Percentiles rank a stretch among this genome's conserved stretches.
Conservation (phyloP, 1,139 yeast species). For the Geotrichum europaeum region DNA sequence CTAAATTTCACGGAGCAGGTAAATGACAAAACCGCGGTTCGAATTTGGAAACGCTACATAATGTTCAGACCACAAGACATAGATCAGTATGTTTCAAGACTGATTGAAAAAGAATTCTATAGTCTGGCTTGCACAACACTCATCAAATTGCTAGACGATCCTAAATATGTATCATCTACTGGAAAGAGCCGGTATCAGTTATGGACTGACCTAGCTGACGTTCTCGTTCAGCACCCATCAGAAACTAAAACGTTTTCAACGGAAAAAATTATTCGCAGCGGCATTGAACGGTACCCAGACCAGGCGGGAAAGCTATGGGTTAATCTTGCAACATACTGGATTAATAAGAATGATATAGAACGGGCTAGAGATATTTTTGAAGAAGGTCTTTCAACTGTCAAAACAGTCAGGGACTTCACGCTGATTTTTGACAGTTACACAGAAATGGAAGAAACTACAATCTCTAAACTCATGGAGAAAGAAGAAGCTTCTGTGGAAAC, state of each 20-base stretch:
- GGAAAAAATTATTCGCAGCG: constrained; percentile 37
- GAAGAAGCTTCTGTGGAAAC: constrained; percentile 29
- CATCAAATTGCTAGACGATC: constrained; percentile 33
- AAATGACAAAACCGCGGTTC: constrained; percentile 43
- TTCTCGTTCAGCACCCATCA: constrained; percentile 35
- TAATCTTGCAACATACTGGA: constrained; percentile 47
- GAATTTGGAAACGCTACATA: constrained; percentile 44
- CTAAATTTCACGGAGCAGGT: constrained; percentile 39
- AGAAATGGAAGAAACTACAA: constrained; percentile 52
- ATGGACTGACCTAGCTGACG: constrained; percentile 46
- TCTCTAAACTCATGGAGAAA: constrained; percentile 38
- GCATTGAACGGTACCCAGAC: constrained; percentile 51
- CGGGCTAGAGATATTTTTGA: constrained; percentile 48
- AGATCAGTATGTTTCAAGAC: constrained; percentile 31
- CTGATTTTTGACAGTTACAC: constrained; percentile 57
- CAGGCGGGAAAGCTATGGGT: constrained; percentile 50
- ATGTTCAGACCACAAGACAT: constrained; percentile 37
- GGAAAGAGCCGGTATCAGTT: constrained; percentile 41
- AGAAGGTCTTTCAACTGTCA: constrained; percentile 42
- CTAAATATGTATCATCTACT: constrained; percentile 33
- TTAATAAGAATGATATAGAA: constrained; percentile 36
- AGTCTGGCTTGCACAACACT: constrained; percentile 31
- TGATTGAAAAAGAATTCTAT: constrained; percentile 28
- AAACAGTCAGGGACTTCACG: constrained; percentile 58
- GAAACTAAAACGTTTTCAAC: constrained; percentile 27